Percentiles rank a stretch among this genome's conserved stretches.
These are phyloP conservation scores for Metarhizium brunneum DNA, from an alignment of 2,329 filamentous ascomycete genomes.

Conservation along the genomic window DNA sequence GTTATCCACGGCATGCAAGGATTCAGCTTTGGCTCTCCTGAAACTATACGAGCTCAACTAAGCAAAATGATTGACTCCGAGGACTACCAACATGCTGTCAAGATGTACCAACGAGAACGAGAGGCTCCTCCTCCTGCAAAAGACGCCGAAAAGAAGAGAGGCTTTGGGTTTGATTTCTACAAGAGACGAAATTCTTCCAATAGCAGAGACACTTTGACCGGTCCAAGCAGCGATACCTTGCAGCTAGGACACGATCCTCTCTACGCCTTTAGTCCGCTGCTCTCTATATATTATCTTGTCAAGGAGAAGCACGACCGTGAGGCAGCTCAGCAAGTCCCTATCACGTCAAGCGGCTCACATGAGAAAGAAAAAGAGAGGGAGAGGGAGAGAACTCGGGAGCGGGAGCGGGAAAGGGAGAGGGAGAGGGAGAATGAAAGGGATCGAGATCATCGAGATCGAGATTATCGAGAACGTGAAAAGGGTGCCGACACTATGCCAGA, in stretches of 20 bases:
- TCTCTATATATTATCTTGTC: constrained; percentile 95
- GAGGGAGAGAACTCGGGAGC: constrained; percentile 3
- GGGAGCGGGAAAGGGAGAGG: not conserved
- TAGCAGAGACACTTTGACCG: constrained; percentile 77
- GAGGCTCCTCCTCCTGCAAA: constrained; percentile 47
- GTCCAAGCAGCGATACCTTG: constrained; percentile 78
- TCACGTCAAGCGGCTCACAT: constrained; percentile 30
- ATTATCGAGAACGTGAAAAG: constrained; percentile 21
- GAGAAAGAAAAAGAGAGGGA: constrained; percentile 25
- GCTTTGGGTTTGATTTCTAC: constrained; percentile 92
- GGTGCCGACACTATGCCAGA: constrained; percentile 53
- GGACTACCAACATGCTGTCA: constrained; percentile 83
- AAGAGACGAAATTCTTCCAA: constrained; percentile 83
- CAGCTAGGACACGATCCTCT: constrained; percentile 76
- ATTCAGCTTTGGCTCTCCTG: constrained; percentile 88
- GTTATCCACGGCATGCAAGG: constrained; percentile 93
- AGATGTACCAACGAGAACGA: constrained; percentile 57
- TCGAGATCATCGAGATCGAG: constrained; percentile 16
- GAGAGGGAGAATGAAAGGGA: constrained; percentile 11
- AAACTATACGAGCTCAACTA: constrained; percentile 73
- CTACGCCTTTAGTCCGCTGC: constrained; percentile 84
- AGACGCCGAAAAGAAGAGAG: constrained; percentile 73
- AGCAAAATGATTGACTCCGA: constrained; percentile 84
- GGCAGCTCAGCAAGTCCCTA: constrained; percentile 34
- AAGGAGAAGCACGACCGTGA: constrained; percentile 88